phyloP scores from a whole-genome alignment of 805 yeast genomes.

The Cyberlindnera petersonii region DNA sequence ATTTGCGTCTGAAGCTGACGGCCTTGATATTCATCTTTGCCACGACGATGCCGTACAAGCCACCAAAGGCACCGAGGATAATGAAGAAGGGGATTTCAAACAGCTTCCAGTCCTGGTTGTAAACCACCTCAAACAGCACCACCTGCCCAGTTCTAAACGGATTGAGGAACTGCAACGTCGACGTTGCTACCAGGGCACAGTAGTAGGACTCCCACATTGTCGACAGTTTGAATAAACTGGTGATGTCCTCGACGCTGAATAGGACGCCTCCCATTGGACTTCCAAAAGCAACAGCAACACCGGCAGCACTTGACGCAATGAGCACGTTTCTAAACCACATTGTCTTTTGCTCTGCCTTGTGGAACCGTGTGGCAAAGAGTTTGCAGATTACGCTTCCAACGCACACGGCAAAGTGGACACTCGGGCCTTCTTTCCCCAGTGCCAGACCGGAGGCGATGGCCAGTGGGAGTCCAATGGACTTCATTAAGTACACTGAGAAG shows the following conservation, averaged over 20 bases:
- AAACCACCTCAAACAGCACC: slow-evolving; percentile 87
- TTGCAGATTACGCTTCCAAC: slow-evolving; percentile 53
- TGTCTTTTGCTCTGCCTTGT: slow-evolving; percentile 12
- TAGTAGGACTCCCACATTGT: slow-evolving; percentile 91
- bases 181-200: slow-evolving; percentile 84
- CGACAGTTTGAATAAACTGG: slow-evolving; percentile 64
- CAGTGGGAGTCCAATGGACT: slow-evolving; percentile 77
- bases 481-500: slow-evolving; percentile 66
- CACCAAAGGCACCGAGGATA: slow-evolving; percentile 85
- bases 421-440: slow-evolving; percentile 97
- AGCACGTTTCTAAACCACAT: slow-evolving; percentile 33
- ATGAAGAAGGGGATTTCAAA: slow-evolving; percentile 81
- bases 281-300: slow-evolving; percentile 98
- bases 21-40: slow-evolving; percentile 71
- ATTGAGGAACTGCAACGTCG: slow-evolving; percentile 72
- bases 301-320: slow-evolving; percentile 94
- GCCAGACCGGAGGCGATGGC: slow-evolving; percentile 91
- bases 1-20: slow-evolving; percentile 73
- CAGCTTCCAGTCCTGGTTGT: slow-evolving; percentile 81
- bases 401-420: slow-evolving; percentile 96
- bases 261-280: slow-evolving; percentile 95
- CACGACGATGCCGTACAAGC: slow-evolving; percentile 78
- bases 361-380: slow-evolving; percentile 20
- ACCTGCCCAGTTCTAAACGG: slow-evolving; percentile 95
- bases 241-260: slow-evolving; percentile 88